These are phyloP conservation scores for Ascochyta clinopodiicola DNA, from an alignment of 2,329 filamentous ascomycete species.

Conservation along the genomic window DNA sequence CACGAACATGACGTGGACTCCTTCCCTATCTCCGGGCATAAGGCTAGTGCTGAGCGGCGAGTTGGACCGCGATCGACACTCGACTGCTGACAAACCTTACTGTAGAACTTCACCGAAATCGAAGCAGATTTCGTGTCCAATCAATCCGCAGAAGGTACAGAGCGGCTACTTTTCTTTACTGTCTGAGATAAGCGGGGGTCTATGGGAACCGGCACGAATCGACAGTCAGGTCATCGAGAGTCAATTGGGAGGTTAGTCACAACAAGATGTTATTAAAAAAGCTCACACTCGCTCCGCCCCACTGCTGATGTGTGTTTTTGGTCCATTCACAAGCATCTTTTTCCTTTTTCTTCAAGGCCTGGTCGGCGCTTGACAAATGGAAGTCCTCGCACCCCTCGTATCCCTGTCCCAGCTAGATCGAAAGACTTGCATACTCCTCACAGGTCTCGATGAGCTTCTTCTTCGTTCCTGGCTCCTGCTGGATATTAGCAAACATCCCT, in stretches of 20 bases:
- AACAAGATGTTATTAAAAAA: too few species aligned
- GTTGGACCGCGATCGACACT: background rate
- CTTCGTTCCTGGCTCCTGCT: slow-evolving; percentile 34
- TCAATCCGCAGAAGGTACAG: too few species aligned
- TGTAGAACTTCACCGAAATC: background rate
- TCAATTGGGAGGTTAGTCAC: too few species aligned
- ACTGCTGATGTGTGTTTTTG: too few species aligned
- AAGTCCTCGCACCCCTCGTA: background rate
- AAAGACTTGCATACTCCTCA: slow-evolving; percentile 30
- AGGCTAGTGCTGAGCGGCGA: slow-evolving; percentile 15
- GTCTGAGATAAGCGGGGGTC: too few species aligned
- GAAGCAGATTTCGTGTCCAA: background rate
- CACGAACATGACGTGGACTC: background rate
- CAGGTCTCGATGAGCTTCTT: slow-evolving; percentile 33
- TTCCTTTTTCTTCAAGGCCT: background rate
- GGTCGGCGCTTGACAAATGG: background rate
- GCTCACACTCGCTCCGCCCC: too few species aligned
- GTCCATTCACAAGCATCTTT: background rate
- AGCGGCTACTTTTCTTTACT: too few species aligned
- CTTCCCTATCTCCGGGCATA: slow-evolving; percentile 1
- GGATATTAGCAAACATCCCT: background rate
- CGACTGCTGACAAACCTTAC: slow-evolving; percentile 1
- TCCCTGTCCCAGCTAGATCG: background rate
- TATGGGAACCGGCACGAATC: too few species aligned
- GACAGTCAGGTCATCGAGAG: too few species aligned